Conservation (phyloP, 257 asterid genomes). For the Nyctanthes arbortristis region DNA sequence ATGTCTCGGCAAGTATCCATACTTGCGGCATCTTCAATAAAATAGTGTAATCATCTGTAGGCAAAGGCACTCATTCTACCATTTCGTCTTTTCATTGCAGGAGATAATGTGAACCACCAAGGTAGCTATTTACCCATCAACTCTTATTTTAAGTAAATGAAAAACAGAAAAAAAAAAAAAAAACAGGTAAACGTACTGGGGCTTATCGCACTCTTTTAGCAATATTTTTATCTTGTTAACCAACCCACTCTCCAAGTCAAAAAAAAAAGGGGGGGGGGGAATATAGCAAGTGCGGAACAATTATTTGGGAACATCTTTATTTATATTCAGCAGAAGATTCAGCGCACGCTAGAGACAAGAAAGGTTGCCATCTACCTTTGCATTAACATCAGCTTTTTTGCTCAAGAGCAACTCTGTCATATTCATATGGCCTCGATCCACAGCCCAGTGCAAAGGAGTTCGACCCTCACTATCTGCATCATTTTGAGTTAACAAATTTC, state of each 20-base stretch:
- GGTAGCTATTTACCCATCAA: too few species aligned
- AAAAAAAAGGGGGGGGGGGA: background rate
- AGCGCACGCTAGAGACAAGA: conserved; percentile 9
- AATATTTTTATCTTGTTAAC: too few species aligned
- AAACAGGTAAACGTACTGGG: too few species aligned
- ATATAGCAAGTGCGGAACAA: background rate
- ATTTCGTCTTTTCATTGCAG: too few species aligned
- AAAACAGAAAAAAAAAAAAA: too few species aligned
- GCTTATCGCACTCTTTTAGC: too few species aligned
- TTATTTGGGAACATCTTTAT: background rate
- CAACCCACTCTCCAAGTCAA: background rate
- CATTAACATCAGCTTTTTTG: conserved; percentile 78
- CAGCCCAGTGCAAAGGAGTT: conserved; percentile 99
- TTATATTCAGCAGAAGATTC: conserved; percentile 8
- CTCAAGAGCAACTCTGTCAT: conserved; percentile 61
- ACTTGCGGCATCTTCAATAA: too few species aligned
- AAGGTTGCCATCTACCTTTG: conserved; percentile 54
- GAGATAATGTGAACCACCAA: too few species aligned
- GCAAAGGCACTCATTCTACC: too few species aligned
- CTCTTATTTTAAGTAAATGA: too few species aligned
- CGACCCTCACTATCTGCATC: conserved; percentile 95
- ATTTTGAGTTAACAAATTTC: conserved; percentile 24
- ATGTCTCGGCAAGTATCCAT: background rate
- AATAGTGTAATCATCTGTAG: too few species aligned
- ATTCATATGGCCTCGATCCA: conserved; percentile 92